Conservation (phyloP, 768 basidiomycete species). For the Boletus subcaerulescens region DNA sequence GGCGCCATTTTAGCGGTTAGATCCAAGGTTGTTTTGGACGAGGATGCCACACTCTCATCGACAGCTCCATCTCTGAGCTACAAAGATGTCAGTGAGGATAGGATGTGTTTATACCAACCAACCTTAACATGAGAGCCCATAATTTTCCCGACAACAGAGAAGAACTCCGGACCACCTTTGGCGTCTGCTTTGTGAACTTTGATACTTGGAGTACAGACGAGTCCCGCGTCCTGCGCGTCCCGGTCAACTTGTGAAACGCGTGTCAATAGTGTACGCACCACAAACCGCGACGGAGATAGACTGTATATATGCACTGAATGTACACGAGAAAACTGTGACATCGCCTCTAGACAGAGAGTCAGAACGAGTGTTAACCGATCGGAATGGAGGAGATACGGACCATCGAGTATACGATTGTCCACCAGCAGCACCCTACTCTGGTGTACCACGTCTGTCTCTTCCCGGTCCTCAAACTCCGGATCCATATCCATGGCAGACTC, state of each 20-base stretch:
- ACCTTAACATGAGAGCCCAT: slow-evolving; percentile 48
- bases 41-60: slow-evolving; percentile 29
- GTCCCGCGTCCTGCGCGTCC: slow-evolving; percentile 40
- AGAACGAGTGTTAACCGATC: too few relatives aligned
- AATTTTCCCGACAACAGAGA: slow-evolving; percentile 41
- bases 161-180: slow-evolving; percentile 15
- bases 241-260: background rate
- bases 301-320: slow-evolving; percentile 66
- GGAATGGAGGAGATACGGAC: slow-evolving; percentile 32
- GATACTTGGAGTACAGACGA: slow-evolving; percentile 36
- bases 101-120: background rate
- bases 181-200: slow-evolving; percentile 35
- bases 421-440: slow-evolving; percentile 56
- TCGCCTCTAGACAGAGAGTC: slow-evolving; percentile 40
- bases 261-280: slow-evolving; percentile 24
- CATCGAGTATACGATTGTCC: slow-evolving; percentile 59
- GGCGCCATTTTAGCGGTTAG: slow-evolving; percentile 14
- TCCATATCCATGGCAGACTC: slow-evolving; percentile 31
- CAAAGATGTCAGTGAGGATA: background rate
- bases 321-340: slow-evolving; percentile 50
- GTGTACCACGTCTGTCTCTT: slow-evolving; percentile 42
- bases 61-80: slow-evolving; percentile 15
- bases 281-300: slow-evolving; percentile 62
- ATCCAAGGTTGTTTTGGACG: slow-evolving; percentile 44
- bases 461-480: slow-evolving; percentile 39